Evolutionary conservation across 805 yeast species (phyloP).

Genomic region (Ogataea zsoltii): DNA sequence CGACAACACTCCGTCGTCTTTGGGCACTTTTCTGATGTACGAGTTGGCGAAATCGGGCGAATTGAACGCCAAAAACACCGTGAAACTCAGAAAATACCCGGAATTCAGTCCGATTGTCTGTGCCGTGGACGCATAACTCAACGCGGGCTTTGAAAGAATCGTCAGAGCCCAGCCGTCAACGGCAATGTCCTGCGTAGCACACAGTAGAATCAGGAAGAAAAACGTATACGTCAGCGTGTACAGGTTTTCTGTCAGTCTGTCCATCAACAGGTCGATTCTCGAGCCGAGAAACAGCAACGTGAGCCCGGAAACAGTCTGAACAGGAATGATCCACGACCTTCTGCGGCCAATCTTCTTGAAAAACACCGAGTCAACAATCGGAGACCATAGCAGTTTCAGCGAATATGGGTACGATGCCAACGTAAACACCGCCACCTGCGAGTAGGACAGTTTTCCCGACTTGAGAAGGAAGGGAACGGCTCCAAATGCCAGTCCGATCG

Average conservation of each 20-base stretch:
- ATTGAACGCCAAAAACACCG: conserved; percentile 86
- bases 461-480: conserved; percentile 88
- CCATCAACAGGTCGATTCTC: conserved; percentile 49
- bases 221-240: conserved; percentile 65
- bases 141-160: conserved; percentile 69
- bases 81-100: conserved; percentile 89
- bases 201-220: conserved; percentile 75
- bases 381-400: conserved; percentile 90
- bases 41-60: conserved; percentile 92
- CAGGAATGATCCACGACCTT: conserved; percentile 92
- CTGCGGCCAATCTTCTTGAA: conserved; percentile 71
- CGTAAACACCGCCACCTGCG: conserved; percentile 88
- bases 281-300: conserved; percentile 67
- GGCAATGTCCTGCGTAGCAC: conserved; percentile 98
- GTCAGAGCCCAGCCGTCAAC: conserved; percentile 99
- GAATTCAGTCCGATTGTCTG: conserved; percentile 94
- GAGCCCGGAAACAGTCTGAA: conserved; percentile 77
- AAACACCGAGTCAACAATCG: conserved; percentile 88
- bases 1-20: conserved; percentile 64
- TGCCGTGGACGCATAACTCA: conserved; percentile 94
- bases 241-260: conserved; percentile 48
- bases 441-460: conserved; percentile 69
- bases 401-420: conserved; percentile 95
- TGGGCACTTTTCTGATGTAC: conserved; percentile 65
- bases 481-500: conserved; percentile 95